phyloP scores from a whole-genome alignment of 2,329 filamentous ascomycete species.

The Huntiella abstrusa region DNA sequence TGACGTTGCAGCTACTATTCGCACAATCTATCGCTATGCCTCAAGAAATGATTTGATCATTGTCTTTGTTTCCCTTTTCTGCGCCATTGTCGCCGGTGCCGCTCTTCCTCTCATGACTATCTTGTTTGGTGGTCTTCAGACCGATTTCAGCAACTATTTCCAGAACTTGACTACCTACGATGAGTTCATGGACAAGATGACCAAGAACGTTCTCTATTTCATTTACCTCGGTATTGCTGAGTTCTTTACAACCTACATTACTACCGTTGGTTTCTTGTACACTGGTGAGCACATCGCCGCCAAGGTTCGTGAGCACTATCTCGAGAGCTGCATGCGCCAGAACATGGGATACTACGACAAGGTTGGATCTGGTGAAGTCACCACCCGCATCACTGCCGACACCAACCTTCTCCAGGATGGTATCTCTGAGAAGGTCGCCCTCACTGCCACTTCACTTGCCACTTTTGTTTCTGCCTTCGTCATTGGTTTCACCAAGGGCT shows the following conservation, averaged over 20 bases:
- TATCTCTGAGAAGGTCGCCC: conserved; percentile 71
- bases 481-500: conserved; percentile 78
- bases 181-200: conserved; percentile 41
- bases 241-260: conserved; percentile 51
- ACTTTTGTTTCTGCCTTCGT: conserved; percentile 80
- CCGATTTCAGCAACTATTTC: conserved; percentile 49
- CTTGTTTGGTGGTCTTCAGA: conserved; percentile 59
- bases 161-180: conserved; percentile 24
- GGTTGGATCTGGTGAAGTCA: conserved; percentile 80
- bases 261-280: conserved; percentile 80
- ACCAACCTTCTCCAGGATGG: conserved; percentile 88
- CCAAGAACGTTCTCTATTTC: conserved; percentile 57
- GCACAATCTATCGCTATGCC: conserved; percentile 51
- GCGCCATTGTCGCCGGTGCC: conserved; percentile 53
- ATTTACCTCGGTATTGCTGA: conserved; percentile 69
- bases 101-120: conserved; percentile 65
- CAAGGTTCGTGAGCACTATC: conserved; percentile 66
- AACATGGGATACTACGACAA: conserved; percentile 92
- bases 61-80: conserved; percentile 39
- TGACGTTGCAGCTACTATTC: conserved; percentile 42
- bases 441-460: conserved; percentile 57
- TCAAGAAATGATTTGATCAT: conserved; percentile 45
- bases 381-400: conserved; percentile 83
- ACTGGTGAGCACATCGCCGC: conserved; percentile 60
- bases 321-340: conserved; percentile 66